A percentile compares a stretch with the other conserved stretches of the same genome.
Conservation (phyloP, 768 basidiomycete species). For the Atractiella rhizophila region DNA sequence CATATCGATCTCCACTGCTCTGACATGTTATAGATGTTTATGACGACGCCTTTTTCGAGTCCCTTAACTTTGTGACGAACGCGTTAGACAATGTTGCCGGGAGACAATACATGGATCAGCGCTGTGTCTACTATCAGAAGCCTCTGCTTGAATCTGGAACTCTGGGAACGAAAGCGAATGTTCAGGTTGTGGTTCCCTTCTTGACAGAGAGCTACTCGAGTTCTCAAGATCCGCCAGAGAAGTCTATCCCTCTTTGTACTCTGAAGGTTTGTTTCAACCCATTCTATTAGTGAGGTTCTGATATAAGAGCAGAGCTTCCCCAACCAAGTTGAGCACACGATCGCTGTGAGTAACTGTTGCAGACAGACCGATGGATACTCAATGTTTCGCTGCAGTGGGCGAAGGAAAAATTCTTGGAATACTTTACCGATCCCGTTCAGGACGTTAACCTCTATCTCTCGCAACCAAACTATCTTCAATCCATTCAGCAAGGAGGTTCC, state of each 20-base stretch:
- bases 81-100: slow-evolving; percentile 91
- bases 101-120: slow-evolving; percentile 91
- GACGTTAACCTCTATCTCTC: slow-evolving; percentile 89
- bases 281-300: background rate
- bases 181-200: slow-evolving; percentile 80
- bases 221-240: slow-evolving; percentile 96
- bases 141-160: slow-evolving; percentile 92
- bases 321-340: slow-evolving; percentile 89
- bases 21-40: slow-evolving; percentile 40
- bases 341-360: slow-evolving; percentile 37
- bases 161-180: slow-evolving; percentile 91
- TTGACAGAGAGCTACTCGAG: slow-evolving; percentile 90
- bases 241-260: slow-evolving; percentile 84
- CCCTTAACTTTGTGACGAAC: slow-evolving; percentile 82
- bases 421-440: slow-evolving; percentile 82
- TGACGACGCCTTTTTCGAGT: slow-evolving; percentile 60
- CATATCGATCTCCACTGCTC: background rate
- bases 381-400: slow-evolving; percentile 40
- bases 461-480: slow-evolving; percentile 77
- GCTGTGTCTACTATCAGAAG: slow-evolving; percentile 88
- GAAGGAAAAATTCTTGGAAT: slow-evolving; percentile 65
- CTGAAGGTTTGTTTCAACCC: slow-evolving; percentile 32
- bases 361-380: background rate
- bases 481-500: slow-evolving; percentile 76
- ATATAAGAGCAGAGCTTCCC: slow-evolving; percentile 52